Conservation (phyloP, 768 basidiomycete genomes). For the Mrakia gelida region DNA sequence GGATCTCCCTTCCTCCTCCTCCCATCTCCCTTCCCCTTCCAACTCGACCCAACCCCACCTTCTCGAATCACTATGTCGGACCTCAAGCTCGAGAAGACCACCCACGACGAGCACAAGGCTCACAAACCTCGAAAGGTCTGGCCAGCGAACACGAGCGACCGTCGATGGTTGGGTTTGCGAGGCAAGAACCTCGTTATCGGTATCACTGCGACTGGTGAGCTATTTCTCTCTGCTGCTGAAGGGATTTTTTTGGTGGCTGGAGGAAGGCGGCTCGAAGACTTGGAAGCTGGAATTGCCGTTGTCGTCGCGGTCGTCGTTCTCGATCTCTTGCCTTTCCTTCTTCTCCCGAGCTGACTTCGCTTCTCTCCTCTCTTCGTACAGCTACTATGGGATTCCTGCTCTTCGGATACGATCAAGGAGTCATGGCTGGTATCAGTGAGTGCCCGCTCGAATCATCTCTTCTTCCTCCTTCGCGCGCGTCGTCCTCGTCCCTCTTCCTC, state of each 20-base stretch:
- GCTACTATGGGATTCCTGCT: slow-evolving; percentile 32
- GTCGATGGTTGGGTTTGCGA: slow-evolving; percentile 30
- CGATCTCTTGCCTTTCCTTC: too few relatives aligned
- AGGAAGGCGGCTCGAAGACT: too few relatives aligned
- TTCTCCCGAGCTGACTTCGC: too few relatives aligned
- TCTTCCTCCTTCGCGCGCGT: too few relatives aligned
- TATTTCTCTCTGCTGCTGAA: too few relatives aligned
- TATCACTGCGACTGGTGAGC: slow-evolving; percentile 18
- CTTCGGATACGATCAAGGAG: slow-evolving; percentile 42
- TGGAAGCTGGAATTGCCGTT: too few relatives aligned
- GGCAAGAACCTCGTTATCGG: slow-evolving; percentile 26
- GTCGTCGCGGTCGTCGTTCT: too few relatives aligned
- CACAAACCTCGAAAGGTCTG: not conserved
- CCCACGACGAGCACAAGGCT: not conserved
- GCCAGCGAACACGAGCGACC: slow-evolving; percentile 15
- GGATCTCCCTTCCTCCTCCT: not conserved
- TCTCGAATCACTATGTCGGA: not conserved
- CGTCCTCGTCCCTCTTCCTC: not conserved
- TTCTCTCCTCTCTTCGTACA: not conserved
- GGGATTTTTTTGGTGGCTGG: too few relatives aligned
- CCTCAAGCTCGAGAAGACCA: not conserved
- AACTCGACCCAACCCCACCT: not conserved
- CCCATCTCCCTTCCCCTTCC: not conserved
- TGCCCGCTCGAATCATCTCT: not conserved
- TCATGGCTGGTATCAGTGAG: slow-evolving; percentile 41